Conservation (phyloP, 2,329 filamentous ascomycete genomes). For the Ceratocystis diversiconidia region DNA sequence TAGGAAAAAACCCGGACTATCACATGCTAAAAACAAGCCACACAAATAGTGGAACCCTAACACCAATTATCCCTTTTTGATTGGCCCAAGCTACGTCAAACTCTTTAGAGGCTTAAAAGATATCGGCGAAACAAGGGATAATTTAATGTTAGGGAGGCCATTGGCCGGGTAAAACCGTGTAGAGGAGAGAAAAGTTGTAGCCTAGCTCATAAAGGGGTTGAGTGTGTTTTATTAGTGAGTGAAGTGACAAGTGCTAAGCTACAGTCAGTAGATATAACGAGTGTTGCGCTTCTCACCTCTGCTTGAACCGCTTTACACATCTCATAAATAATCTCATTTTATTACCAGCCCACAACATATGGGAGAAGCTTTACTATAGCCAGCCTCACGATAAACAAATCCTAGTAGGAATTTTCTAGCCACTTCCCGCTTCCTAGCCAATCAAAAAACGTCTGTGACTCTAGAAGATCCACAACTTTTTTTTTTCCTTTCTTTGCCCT, state of each 20-base stretch:
- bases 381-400: background rate
- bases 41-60: conserved; percentile 3
- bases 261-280: background rate
- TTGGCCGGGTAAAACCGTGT: background rate
- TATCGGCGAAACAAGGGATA: conserved; percentile 7
- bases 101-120: background rate
- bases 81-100: background rate
- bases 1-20: conserved; percentile 2
- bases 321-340: background rate
- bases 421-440: background rate
- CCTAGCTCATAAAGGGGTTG: background rate
- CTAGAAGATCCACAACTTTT: background rate
- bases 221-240: background rate
- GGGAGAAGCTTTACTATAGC: background rate
- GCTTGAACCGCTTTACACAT: background rate
- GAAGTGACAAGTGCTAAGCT: background rate
- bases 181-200: background rate
- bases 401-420: background rate
- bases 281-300: background rate
- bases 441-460: background rate
- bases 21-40: conserved; percentile 1
- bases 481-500: background rate
- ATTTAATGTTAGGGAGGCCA: background rate
- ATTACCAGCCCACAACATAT: background rate
- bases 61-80: background rate